Conservation (phyloP, 2,329 filamentous ascomycete species). For the Scytalidium sp. region DNA sequence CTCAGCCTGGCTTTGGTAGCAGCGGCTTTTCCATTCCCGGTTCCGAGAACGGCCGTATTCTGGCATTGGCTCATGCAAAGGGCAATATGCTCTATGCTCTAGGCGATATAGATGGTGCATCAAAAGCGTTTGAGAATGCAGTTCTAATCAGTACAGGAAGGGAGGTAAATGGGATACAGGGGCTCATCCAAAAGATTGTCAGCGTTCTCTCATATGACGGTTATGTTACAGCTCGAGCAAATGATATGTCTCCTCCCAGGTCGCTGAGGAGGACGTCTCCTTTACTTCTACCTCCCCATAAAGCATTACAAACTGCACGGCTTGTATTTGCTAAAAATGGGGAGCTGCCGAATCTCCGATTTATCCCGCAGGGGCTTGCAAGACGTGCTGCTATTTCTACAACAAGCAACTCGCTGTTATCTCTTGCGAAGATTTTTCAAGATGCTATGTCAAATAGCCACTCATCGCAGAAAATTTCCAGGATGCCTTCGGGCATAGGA, state of each 20-base stretch:
- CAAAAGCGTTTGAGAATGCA: conserved; percentile 89
- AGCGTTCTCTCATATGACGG: conserved; percentile 57
- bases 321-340: conserved; percentile 77
- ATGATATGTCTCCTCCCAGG: conserved; percentile 12
- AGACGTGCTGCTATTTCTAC: conserved; percentile 83
- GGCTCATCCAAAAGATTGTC: conserved; percentile 77
- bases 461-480: conserved; percentile 44
- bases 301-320: conserved; percentile 76
- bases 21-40: conserved; percentile 85
- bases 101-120: conserved; percentile 77
- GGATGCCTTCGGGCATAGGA: conserved; percentile 72
- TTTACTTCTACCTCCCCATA: conserved; percentile 78
- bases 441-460: conserved; percentile 76
- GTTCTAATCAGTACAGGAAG: conserved; percentile 83
- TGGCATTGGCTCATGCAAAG: conserved; percentile 94
- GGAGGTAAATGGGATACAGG: conserved; percentile 66
- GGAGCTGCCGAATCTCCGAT: conserved; percentile 74
- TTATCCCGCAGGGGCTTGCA: conserved; percentile 67
- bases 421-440: conserved; percentile 95
- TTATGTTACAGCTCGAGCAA: conserved; percentile 30
- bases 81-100: conserved; percentile 96
- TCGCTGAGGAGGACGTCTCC: conserved; percentile 36
- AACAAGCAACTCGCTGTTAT: conserved; percentile 92
- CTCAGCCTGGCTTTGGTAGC: conserved; percentile 56
- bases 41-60: conserved; percentile 85